Conservation (phyloP, 257 asterid species). For the Solanum bulbocastanum region DNA sequence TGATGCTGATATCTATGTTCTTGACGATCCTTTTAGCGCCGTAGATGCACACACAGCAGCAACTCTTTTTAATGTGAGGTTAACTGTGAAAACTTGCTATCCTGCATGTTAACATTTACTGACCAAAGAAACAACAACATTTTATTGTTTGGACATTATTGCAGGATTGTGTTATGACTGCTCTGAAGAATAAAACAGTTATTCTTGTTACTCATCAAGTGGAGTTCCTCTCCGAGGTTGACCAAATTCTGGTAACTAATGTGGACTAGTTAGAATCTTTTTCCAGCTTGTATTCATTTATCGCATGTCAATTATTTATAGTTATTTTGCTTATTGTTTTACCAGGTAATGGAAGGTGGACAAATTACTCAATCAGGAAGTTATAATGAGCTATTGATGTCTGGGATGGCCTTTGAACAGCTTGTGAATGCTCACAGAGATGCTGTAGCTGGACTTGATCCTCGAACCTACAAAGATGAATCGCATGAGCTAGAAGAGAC, state of each 20-base stretch:
- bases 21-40: conserved; percentile 88
- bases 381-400: conserved; percentile 34
- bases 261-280: not conserved
- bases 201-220: conserved; percentile 83
- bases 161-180: conserved; percentile 69
- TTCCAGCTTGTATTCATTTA: not conserved
- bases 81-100: not conserved
- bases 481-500: conserved; percentile 7
- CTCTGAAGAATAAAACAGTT: conserved; percentile 55
- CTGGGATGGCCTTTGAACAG: conserved; percentile 52
- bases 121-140: not conserved
- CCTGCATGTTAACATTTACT: not conserved
- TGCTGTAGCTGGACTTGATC: conserved; percentile 27
- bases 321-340: not conserved
- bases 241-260: conserved; percentile 50
- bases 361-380: conserved; percentile 50
- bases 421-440: conserved; percentile 54
- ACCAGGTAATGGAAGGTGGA: conserved; percentile 61
- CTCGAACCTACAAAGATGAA: conserved; percentile 11
- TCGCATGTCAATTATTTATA: not conserved
- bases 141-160: not conserved
- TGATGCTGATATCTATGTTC: conserved; percentile 63
- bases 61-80: conserved; percentile 51
- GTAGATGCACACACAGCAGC: conserved; percentile 86
- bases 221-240: conserved; percentile 56